Base-by-base conservation (phyloP, 192 early-diverging fungal species). In the Dissophora ornata region DNA sequence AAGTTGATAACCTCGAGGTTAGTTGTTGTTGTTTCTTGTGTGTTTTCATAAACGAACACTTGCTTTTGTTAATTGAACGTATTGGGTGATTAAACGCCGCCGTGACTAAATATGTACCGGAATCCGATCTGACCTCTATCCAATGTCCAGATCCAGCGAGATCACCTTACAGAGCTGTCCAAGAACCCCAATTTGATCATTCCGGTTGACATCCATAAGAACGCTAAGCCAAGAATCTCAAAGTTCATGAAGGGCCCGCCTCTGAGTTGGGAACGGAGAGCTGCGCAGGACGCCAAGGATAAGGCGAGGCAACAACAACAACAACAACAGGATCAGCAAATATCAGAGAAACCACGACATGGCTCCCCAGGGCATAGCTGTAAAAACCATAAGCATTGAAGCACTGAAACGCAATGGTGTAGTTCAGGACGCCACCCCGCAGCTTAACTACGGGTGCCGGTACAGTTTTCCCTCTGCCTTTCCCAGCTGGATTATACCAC, bases 131-230 rank as follows among this genome's bases (percentile, higher is more conserved):
- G 12, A 10, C 44, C 44, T 18, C 18, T 18, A 18, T 5, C 18
- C 18, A 33, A n/a, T 19, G 8, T 42, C 2, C 56, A 77, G 73
- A 77, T 77, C 46, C 73, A 77, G 48, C 33, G 65, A 34, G 73
- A 77, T 32, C 73, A 77, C 22, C 44, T 77, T 22, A 67, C 65
- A 10, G 73, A 77, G 47, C 42, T 77, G 11, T 13, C 73, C 53
- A 77, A 67, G 53, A 77, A 77, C n/a, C 73, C 73, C 5, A 77
- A 77, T 34, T 16, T 77, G 54, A 62, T 77, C 24, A 77, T 77
- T 22, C 73, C 73, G 5, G 73, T 77, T 2, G 73, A 77, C 30
- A 77, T 77, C n/a, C 49, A 77, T 46, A 77, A 77, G 59, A 57
- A 77, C 47, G 73, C 73, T 8, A 62, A 56, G 19, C 73, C 64